These are phyloP conservation scores for Trematosphaeria pertusa DNA, from an alignment of 2,329 filamentous ascomycete genomes.

Conservation along the genomic window DNA sequence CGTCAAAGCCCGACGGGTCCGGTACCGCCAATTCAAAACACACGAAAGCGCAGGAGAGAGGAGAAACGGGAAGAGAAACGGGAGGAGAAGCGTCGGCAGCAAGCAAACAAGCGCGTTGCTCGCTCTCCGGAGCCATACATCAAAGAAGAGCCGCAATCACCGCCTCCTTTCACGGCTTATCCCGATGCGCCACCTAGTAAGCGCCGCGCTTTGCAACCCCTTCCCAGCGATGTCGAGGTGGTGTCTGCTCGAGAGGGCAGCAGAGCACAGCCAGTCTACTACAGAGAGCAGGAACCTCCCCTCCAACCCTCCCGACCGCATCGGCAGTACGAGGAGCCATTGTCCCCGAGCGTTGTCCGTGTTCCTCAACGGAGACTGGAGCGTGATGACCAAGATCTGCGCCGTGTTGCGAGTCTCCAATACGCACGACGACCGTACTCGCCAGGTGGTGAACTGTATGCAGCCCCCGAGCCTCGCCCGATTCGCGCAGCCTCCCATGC, in stretches of 20 bases:
- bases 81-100: conserved; percentile 45
- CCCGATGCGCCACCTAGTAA: conserved; percentile 48
- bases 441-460: conserved; percentile 47
- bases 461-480: conserved; percentile 45
- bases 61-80: conserved; percentile 51
- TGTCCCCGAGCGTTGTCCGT: conserved; percentile 48
- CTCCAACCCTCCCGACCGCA: conserved; percentile 46
- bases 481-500: conserved; percentile 52
- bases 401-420: conserved; percentile 57
- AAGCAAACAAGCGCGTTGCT: conserved; percentile 40
- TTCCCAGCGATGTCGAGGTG: conserved; percentile 48
- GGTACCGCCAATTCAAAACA: conserved; percentile 51
- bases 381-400: conserved; percentile 55
- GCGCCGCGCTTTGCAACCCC: conserved; percentile 47
- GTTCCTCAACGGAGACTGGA: conserved; percentile 49
- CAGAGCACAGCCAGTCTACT: conserved; percentile 57
- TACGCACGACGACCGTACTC: conserved; percentile 54
- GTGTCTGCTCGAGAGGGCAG: conserved; percentile 45
- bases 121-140: conserved; percentile 59
- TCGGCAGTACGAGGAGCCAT: conserved; percentile 51
- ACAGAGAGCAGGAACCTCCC: conserved; percentile 44
- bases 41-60: conserved; percentile 61
- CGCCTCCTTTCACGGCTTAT: conserved; percentile 59
- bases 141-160: conserved; percentile 69
- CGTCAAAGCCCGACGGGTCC: conserved; percentile 55